Evolutionary conservation across 2,329 filamentous ascomycete genomes (phyloP).

Genomic region (Alternaria ethzedia): DNA sequence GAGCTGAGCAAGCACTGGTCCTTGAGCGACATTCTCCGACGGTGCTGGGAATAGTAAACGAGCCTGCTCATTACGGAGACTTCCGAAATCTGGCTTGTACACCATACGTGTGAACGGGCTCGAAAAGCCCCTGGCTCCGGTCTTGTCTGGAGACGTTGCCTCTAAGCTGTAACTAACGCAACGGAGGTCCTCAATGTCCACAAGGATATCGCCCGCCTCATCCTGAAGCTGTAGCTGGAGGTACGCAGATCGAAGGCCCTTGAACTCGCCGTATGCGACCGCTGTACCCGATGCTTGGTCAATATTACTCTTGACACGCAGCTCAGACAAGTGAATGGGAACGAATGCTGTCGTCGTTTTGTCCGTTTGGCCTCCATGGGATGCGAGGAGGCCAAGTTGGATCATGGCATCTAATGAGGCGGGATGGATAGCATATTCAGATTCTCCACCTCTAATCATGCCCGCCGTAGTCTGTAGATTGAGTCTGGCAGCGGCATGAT

Average conservation of each 20-base stretch:
- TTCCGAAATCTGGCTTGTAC: background rate
- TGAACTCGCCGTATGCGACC: background rate
- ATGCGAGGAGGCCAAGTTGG: constrained; percentile 33
- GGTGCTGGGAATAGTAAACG: background rate
- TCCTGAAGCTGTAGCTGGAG: background rate
- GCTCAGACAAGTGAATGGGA: constrained; percentile 5
- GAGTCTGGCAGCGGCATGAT: constrained; percentile 13
- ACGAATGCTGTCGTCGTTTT: constrained; percentile 10
- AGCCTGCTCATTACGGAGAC: background rate
- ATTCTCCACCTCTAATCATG: constrained; percentile 24
- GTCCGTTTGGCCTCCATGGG: constrained; percentile 18
- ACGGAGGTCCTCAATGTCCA: background rate
- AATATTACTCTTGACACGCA: background rate
- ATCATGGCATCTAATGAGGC: constrained; percentile 39
- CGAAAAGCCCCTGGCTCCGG: background rate
- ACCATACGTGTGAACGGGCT: background rate
- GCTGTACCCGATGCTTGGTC: background rate
- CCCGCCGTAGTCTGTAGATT: constrained; percentile 11
- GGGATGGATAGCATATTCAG: constrained; percentile 44
- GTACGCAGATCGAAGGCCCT: background rate
- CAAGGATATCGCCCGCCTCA: background rate
- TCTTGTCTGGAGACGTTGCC: background rate
- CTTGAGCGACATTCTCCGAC: background rate
- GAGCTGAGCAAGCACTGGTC: background rate
- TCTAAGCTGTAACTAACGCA: background rate